Evolutionary conservation across 2,329 filamentous ascomycete genomes (phyloP).

Genomic region (Apiospora hydei): DNA sequence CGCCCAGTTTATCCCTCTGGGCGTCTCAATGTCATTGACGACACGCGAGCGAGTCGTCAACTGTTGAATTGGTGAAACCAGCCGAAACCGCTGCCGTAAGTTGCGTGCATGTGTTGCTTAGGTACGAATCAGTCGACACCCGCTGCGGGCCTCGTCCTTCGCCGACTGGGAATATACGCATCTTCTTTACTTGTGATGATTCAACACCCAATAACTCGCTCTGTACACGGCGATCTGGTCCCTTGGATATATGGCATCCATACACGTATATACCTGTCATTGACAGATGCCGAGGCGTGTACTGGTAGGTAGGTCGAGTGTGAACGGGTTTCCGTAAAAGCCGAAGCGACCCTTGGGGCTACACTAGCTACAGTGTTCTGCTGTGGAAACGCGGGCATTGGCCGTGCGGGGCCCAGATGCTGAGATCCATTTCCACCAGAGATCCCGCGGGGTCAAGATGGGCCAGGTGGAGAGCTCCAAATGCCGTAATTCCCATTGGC

Average conservation of each 20-base stretch:
- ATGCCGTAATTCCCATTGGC: conserved; percentile 14
- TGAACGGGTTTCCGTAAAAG: not conserved
- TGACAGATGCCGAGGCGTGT: not conserved
- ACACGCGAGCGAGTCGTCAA: conserved; percentile 3
- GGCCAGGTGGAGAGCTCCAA: not conserved
- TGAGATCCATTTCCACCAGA: not conserved
- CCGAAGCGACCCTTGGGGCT: not conserved
- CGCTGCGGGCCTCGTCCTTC: not conserved
- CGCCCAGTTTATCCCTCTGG: not conserved
- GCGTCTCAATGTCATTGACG: not conserved
- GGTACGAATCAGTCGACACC: not conserved
- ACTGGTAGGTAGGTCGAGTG: too few species aligned
- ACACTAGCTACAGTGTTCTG: not conserved
- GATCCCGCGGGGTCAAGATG: conserved; percentile 7
- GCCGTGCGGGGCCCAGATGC: not conserved
- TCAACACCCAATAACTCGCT: not conserved
- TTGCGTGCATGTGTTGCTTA: not conserved
- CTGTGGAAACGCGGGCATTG: not conserved
- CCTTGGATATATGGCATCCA: not conserved
- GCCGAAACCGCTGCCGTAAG: conserved; percentile 14
- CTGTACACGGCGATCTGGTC: not conserved
- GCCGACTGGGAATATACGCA: too few species aligned
- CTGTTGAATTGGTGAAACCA: conserved; percentile 2
- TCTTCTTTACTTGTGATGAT: not conserved
- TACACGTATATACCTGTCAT: not conserved